Evolutionary conservation across 306 rosid species (phyloP).

Genomic region (Begonia loranthoides): DNA sequence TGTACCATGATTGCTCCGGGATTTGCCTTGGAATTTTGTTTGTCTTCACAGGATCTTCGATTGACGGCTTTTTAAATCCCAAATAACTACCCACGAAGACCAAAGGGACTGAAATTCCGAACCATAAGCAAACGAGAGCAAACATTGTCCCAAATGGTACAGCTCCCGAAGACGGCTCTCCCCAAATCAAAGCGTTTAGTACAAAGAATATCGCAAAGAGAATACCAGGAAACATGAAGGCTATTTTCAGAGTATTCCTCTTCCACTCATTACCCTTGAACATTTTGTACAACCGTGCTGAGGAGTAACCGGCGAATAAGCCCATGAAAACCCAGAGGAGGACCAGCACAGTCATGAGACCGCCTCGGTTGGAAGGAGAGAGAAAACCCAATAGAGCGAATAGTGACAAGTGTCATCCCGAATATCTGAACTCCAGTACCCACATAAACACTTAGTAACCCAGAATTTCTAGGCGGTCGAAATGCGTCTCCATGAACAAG

Average conservation of each 20-base stretch:
- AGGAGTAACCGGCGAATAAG: constrained; percentile 89
- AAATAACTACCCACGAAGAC: constrained; percentile 58
- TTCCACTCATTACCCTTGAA: constrained; percentile 93
- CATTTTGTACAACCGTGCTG: constrained; percentile 96
- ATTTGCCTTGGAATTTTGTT: constrained; percentile 78
- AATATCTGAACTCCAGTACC: constrained; percentile 97
- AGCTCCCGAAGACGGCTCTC: constrained; percentile 79
- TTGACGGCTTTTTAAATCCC: constrained; percentile 44
- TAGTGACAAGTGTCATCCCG: constrained; percentile 94
- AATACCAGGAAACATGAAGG: constrained; percentile 58
- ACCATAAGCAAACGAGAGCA: constrained; percentile 86
- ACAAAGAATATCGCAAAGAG: constrained; percentile 60
- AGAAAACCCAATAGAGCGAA: constrained; percentile 93
- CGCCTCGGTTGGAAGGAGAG: constrained; percentile 98
- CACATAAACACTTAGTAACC: constrained; percentile 79
- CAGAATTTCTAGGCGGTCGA: constrained; percentile 82
- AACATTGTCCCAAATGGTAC: constrained; percentile 97
- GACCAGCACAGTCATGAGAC: constrained; percentile 99
- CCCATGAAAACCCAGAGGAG: constrained; percentile 99
- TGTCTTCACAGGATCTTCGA: constrained; percentile 78
- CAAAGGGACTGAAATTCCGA: constrained; percentile 92
- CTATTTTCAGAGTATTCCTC: constrained; percentile 53
- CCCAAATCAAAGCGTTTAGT: constrained; percentile 87
- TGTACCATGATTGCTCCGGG: constrained; percentile 89
- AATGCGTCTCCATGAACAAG: constrained; percentile 96